Conservation (phyloP, 2,329 filamentous ascomycete species). For the Scedosporium boydii region DNA sequence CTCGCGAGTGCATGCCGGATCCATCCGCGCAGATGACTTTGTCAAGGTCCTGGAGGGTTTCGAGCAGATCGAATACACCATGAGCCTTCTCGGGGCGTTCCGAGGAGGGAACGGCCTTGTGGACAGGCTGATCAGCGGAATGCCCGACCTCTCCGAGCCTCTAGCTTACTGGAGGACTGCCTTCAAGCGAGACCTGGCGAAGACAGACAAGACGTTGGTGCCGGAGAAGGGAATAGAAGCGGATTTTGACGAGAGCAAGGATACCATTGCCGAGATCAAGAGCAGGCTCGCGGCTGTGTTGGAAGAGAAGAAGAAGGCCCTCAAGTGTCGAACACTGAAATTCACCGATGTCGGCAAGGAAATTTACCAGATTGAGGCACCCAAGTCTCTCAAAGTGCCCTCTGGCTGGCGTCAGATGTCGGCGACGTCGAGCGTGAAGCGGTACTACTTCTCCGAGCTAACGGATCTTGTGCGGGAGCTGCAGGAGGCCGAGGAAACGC, state of each 20-base stretch:
- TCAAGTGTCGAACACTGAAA: constrained; percentile 64
- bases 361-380: constrained; percentile 90
- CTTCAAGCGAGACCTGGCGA: constrained; percentile 75
- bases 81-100: constrained; percentile 66
- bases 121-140: constrained; percentile 68
- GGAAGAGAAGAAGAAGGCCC: constrained; percentile 58
- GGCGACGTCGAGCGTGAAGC: constrained; percentile 78
- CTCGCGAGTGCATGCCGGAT: constrained; percentile 84
- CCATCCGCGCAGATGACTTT: constrained; percentile 88
- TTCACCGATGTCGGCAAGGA: constrained; percentile 90
- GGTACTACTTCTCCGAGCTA: constrained; percentile 85
- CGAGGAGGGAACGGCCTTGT: constrained; percentile 75
- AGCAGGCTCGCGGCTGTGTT: constrained; percentile 62
- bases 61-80: constrained; percentile 94
- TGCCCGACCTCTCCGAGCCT: constrained; percentile 72
- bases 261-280: constrained; percentile 67
- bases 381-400: constrained; percentile 76
- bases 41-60: constrained; percentile 90
- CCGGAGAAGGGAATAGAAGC: constrained; percentile 82
- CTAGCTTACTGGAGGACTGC: constrained; percentile 83
- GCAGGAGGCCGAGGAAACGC: constrained; percentile 89
- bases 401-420: constrained; percentile 95
- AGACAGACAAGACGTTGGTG: constrained; percentile 70
- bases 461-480: constrained; percentile 74
- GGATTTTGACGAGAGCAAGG: constrained; percentile 80